phyloP scores from a whole-genome alignment of 768 basidiomycete species.

The Hygrophorus pudorinus region DNA sequence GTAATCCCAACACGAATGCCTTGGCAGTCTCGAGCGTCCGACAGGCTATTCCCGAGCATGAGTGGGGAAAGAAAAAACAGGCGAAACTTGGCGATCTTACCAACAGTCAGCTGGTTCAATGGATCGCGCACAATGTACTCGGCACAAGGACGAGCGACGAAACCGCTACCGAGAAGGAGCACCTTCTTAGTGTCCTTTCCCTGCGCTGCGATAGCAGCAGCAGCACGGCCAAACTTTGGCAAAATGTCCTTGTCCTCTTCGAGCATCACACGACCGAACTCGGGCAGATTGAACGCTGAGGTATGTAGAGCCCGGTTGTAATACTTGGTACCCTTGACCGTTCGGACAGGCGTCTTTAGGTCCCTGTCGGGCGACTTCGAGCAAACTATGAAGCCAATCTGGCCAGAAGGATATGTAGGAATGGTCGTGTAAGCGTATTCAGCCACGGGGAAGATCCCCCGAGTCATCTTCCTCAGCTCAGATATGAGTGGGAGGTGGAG shows the following conservation, averaged over 20 bases:
- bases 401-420: conserved; percentile 97
- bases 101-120: conserved; percentile 77
- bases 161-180: conserved; percentile 88
- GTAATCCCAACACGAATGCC: conserved; percentile 56
- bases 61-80: not conserved
- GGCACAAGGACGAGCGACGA: conserved; percentile 92
- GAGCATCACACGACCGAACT: conserved; percentile 72
- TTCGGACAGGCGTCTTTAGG: conserved; percentile 62
- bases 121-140: conserved; percentile 84
- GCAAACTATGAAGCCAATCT: conserved; percentile 90
- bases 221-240: conserved; percentile 66
- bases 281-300: conserved; percentile 84
- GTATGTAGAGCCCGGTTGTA: conserved; percentile 78
- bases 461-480: conserved; percentile 58
- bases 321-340: conserved; percentile 66
- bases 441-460: conserved; percentile 64
- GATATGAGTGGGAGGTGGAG: conserved; percentile 83
- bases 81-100: conserved; percentile 26
- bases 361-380: conserved; percentile 66
- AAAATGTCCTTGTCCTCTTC: conserved; percentile 61
- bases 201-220: conserved; percentile 29
- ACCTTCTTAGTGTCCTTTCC: conserved; percentile 51
- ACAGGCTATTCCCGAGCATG: conserved; percentile 49
- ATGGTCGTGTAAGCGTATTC: conserved; percentile 96
- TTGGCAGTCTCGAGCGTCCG: conserved; percentile 75